phyloP scores from a whole-genome alignment of 768 basidiomycete species.

The Phylloporus sp. region DNA sequence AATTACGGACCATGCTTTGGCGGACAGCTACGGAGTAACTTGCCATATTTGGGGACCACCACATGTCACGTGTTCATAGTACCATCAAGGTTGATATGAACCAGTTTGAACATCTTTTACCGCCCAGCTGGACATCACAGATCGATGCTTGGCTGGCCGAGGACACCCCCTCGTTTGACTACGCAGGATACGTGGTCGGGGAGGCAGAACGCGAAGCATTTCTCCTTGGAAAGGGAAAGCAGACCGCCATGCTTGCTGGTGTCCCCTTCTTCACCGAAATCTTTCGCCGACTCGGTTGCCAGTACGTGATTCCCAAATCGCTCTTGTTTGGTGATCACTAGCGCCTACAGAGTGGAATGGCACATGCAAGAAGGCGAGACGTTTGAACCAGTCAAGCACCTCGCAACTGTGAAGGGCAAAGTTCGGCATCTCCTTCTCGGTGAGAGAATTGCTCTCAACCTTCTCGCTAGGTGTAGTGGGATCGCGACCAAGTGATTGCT shows the following conservation, averaged over 20 bases:
- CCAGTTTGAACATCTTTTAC: constrained; percentile 66
- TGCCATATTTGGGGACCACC: no score
- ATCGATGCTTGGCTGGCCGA: constrained; percentile 83
- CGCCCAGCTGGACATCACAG: constrained; percentile 87
- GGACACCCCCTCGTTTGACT: constrained; percentile 95
- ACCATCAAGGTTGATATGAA: constrained; percentile 15
- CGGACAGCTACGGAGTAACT: no score
- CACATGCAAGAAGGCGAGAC: constrained; percentile 80
- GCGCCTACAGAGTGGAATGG: constrained; percentile 78
- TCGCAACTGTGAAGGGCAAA: constrained; percentile 89
- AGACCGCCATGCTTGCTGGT: constrained; percentile 80
- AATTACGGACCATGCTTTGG: no score
- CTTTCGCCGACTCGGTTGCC: constrained; percentile 83
- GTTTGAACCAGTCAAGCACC: constrained; percentile 75
- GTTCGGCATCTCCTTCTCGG: constrained; percentile 86
- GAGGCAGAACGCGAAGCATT: constrained; percentile 83
- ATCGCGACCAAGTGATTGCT: constrained; percentile 85
- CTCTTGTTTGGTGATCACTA: neutral
- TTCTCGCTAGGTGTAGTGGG: constrained; percentile 92
- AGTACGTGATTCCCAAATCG: constrained; percentile 50
- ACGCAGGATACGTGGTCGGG: constrained; percentile 94
- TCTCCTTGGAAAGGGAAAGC: constrained; percentile 85
- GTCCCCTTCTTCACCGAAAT: constrained; percentile 95
- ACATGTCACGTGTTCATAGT: no score
- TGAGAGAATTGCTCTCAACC: constrained; percentile 89